Base-by-base conservation (phyloP, 768 basidiomycete genomes). In the Boletus eberwhitei region DNA sequence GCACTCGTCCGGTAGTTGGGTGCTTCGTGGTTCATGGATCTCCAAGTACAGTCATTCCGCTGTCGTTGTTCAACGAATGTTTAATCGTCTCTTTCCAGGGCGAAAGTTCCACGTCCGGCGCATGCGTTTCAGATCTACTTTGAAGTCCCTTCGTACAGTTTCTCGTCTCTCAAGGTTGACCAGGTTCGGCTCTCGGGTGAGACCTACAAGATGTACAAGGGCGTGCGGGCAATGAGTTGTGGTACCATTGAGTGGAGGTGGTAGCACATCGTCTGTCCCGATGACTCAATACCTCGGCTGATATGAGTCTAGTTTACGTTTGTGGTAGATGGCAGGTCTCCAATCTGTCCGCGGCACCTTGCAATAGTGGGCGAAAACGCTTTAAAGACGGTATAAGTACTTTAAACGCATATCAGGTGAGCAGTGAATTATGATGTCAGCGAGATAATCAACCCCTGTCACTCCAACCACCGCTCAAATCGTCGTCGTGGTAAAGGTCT, bases 171-270 rank as follows among this genome's bases (percentile, higher is more conserved):
- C 43, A 90, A 88, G 63, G 86, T 96, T 5, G 90, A 94, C 55
- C 88, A 93, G 61, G 79, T 96, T 41, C 91, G 85, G 70, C 74
- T 91, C 26, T 85, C 77, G 2, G 86, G 88, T 13, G 91, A 94
- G 68, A 72, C 71, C 12, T 95, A 95, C 71, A 96, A 95, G 71
- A 89, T 90, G 12, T 97, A 89, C 74, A 96, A 95, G 70, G 94
- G 94, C 16, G 87, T 97, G 48, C 76, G 93, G 64, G 83, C 85
- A 42, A 75, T 79, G 37, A 50, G 71, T 8, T 41, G 58, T 48
- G 70, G 70, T n/a, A 62, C 59, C 5, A 48, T 72, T 26, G 70
- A 71, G 41, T 71, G 70, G 71, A 64, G 70, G 42, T 71, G 70
- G 70, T 71, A 71, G 50, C 24, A 46, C 22, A 12, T 21, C 24